Conservation (phyloP, 2,329 filamentous ascomycete genomes). For the Cryphonectria naterciae region DNA sequence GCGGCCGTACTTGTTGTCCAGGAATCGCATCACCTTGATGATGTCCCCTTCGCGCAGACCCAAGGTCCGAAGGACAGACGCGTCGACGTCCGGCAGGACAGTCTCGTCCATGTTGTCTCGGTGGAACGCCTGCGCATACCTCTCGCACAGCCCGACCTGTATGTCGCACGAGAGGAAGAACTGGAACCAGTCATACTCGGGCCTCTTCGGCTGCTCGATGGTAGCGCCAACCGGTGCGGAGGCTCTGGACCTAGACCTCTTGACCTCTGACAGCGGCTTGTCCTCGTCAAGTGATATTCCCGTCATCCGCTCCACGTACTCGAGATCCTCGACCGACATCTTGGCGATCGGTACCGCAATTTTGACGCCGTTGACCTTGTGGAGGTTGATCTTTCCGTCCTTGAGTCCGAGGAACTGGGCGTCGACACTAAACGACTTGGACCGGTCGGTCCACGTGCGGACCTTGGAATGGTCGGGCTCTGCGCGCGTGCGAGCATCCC, state of each 20-base stretch:
- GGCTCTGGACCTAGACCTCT: constrained; percentile 51
- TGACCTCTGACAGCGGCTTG: constrained; percentile 87
- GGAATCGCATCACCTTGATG: constrained; percentile 86
- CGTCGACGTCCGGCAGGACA: constrained; percentile 85
- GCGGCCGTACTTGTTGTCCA: constrained; percentile 81
- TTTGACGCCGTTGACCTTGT: constrained; percentile 97
- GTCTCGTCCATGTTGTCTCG: constrained; percentile 97
- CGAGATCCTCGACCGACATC: constrained; percentile 93
- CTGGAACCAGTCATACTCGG: constrained; percentile 97
- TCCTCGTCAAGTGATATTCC: constrained; percentile 91
- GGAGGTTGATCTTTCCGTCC: constrained; percentile 95
- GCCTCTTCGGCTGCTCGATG: constrained; percentile 63
- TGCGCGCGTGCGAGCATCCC: constrained; percentile 40
- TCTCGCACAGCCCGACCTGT: constrained; percentile 88
- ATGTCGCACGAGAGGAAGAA: constrained; percentile 95
- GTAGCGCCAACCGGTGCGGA: constrained; percentile 59
- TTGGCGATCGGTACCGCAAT: constrained; percentile 95
- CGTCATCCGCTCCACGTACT: constrained; percentile 89
- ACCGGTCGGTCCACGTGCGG: constrained; percentile 92
- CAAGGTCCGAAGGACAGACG: constrained; percentile 79
- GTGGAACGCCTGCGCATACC: constrained; percentile 86
- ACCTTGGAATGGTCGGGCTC: constrained; percentile 84
- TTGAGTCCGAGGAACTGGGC: constrained; percentile 93
- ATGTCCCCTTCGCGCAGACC: constrained; percentile 97
- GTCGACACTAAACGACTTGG: constrained; percentile 95